These are phyloP conservation scores for Paecilomyces sp. DNA, from an alignment of 2,329 filamentous ascomycete genomes.

Conservation along the genomic window DNA sequence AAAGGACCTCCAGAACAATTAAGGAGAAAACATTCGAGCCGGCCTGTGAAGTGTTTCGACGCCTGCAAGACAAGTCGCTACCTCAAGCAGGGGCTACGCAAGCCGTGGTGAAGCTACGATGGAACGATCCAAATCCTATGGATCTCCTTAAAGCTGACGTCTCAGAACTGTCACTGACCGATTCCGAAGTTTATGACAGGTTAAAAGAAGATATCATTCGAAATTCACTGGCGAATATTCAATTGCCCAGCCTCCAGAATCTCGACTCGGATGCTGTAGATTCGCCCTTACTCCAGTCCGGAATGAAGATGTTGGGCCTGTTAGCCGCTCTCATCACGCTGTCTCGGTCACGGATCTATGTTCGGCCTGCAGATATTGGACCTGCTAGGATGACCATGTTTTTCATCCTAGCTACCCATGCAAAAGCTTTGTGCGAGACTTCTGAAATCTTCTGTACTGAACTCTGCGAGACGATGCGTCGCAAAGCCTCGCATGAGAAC, in stretches of 20 bases:
- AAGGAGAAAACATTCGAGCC: constrained; percentile 5
- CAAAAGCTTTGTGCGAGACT: constrained; percentile 9
- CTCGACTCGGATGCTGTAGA: not conserved
- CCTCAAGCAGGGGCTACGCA: not conserved
- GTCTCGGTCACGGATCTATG: constrained; percentile 6
- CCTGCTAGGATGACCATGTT: constrained; percentile 8
- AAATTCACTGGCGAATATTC: constrained; percentile 4
- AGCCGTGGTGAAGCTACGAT: constrained; percentile 10
- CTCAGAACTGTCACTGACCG: not conserved
- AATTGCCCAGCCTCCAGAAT: constrained; percentile 1
- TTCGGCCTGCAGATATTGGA: constrained; percentile 3
- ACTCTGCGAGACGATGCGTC: constrained; percentile 7
- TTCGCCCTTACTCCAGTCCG: constrained; percentile 5
- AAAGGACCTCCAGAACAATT: not conserved
- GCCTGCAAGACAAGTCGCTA: constrained; percentile 3
- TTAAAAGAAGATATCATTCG: constrained; percentile 4
- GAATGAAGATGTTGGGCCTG: constrained; percentile 9
- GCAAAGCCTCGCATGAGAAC: constrained; percentile 1
- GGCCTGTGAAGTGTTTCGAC: constrained; percentile 1
- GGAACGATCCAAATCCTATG: not conserved
- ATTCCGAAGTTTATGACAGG: not conserved
- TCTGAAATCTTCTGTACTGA: constrained; percentile 9
- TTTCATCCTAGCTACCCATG: constrained; percentile 10
- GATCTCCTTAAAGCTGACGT: constrained; percentile 7
- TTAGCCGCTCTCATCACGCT: constrained; percentile 11